Evolutionary conservation across 192 early-diverging fungal species (phyloP).

Genomic region (Dispira simplex): DNA sequence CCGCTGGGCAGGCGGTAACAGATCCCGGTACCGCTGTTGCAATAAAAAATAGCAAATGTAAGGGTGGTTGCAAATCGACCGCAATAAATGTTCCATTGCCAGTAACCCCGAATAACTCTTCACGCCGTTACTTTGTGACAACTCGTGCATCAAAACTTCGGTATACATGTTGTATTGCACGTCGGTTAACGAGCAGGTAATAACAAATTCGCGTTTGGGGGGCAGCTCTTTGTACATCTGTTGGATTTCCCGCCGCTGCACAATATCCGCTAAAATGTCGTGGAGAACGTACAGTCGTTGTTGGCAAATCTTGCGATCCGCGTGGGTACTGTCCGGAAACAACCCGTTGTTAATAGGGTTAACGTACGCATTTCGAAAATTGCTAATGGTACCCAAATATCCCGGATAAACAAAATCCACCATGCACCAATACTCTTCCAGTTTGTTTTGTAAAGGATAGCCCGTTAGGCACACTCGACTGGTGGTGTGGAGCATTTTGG

Average conservation of each 20-base stretch:
- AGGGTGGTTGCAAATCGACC: constrained; percentile 51
- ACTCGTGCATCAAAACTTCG: constrained; percentile 17
- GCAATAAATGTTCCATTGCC: constrained; percentile 14
- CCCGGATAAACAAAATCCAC: constrained; percentile 54
- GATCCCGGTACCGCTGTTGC: background rate
- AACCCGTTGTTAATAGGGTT: constrained; percentile 42
- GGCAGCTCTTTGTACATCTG: constrained; percentile 41
- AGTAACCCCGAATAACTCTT: constrained; percentile 11
- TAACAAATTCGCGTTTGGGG: constrained; percentile 52
- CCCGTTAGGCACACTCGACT: constrained; percentile 65
- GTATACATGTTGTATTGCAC: constrained; percentile 41
- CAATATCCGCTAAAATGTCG: constrained; percentile 44
- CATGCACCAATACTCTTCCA: constrained; percentile 69
- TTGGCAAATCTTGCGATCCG: constrained; percentile 13
- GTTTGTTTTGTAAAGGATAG: constrained; percentile 68
- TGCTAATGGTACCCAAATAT: constrained; percentile 34
- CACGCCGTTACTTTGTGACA: background rate
- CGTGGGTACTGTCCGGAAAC: constrained; percentile 28
- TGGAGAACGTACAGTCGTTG: constrained; percentile 35
- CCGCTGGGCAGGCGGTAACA: background rate
- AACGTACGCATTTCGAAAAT: constrained; percentile 41
- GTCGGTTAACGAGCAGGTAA: constrained; percentile 39
- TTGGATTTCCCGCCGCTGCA: constrained; percentile 34
- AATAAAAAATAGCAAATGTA: constrained; percentile 26
- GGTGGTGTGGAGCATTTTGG: constrained; percentile 28